A percentile compares a stretch with the other conserved stretches of the same genome.
These are phyloP conservation scores for Colletotrichum theobromicola DNA, from an alignment of 2,329 filamentous ascomycete species.

Conservation along the genomic window DNA sequence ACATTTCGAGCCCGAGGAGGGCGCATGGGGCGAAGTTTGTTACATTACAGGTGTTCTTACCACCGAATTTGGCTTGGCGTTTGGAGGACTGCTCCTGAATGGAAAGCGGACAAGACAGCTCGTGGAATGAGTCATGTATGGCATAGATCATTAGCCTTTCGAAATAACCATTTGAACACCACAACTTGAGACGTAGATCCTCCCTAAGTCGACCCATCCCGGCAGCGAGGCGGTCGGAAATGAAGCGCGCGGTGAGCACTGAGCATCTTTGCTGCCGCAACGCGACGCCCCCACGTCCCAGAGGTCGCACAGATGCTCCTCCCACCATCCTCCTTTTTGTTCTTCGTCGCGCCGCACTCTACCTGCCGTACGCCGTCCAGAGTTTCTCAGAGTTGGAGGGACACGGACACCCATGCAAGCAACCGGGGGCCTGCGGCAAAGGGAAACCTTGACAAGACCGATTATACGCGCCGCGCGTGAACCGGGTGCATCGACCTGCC, in stretches of 20 bases:
- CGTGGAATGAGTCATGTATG: neutral
- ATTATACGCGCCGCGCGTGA: neutral
- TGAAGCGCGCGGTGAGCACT: neutral
- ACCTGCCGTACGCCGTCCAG: neutral
- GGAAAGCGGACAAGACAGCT: neutral
- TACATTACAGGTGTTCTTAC: neutral
- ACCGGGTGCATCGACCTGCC: neutral
- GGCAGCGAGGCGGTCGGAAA: neutral
- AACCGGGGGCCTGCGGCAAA: neutral
- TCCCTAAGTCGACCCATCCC: neutral
- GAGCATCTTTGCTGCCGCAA: neutral
- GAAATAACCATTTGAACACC: neutral
- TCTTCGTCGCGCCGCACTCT: neutral
- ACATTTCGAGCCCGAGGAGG: neutral
- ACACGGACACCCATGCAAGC: neutral
- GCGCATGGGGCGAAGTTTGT: neutral
- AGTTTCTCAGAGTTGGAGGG: neutral
- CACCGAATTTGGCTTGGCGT: slow-evolving; percentile 8
- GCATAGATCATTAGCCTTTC: neutral
- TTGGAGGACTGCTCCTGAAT: neutral
- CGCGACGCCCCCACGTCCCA: neutral
- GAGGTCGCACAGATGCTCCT: neutral
- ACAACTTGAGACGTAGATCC: neutral
- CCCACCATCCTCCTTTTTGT: neutral
- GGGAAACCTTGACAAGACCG: neutral